phyloP scores from a whole-genome alignment of 768 basidiomycete species.

The Antrodiella citrinella region DNA sequence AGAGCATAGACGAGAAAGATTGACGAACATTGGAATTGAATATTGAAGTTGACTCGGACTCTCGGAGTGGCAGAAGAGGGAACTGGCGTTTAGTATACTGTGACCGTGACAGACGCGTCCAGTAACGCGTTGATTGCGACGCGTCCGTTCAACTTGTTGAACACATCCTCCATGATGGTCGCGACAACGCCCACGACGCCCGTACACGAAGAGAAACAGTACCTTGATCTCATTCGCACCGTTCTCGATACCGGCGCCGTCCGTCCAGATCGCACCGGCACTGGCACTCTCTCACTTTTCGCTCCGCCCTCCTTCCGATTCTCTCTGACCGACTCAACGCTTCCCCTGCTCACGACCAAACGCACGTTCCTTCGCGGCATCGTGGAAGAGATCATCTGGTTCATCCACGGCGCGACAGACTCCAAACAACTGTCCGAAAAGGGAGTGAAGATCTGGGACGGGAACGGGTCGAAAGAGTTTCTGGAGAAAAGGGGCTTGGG shows the following conservation, averaged over 20 bases:
- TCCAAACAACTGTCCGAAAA: constrained; percentile 64
- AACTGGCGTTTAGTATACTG: no score
- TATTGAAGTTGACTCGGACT: no score
- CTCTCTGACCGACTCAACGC: constrained; percentile 62
- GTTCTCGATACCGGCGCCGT: constrained; percentile 70
- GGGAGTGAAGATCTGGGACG: constrained; percentile 96
- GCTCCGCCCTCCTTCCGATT: constrained; percentile 89
- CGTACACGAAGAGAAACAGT: constrained; percentile 81
- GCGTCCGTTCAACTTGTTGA: neutral
- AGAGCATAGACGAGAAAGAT: neutral
- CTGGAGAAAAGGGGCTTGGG: constrained; percentile 78
- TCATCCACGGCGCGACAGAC: constrained; percentile 80
- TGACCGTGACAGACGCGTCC: neutral
- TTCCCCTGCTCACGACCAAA: constrained; percentile 94
- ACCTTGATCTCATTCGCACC: constrained; percentile 71
- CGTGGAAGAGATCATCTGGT: constrained; percentile 93
- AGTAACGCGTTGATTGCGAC: neutral
- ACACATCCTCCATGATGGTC: neutral
- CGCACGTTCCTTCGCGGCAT: constrained; percentile 90
- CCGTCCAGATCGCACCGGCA: constrained; percentile 90
- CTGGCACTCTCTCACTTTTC: constrained; percentile 87
- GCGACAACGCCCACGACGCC: neutral
- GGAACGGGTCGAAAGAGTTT: constrained; percentile 86
- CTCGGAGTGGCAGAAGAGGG: no score
- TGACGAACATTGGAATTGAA: neutral